phyloP scores from a whole-genome alignment of 257 asterid genomes.

The Solanum neorickii region DNA sequence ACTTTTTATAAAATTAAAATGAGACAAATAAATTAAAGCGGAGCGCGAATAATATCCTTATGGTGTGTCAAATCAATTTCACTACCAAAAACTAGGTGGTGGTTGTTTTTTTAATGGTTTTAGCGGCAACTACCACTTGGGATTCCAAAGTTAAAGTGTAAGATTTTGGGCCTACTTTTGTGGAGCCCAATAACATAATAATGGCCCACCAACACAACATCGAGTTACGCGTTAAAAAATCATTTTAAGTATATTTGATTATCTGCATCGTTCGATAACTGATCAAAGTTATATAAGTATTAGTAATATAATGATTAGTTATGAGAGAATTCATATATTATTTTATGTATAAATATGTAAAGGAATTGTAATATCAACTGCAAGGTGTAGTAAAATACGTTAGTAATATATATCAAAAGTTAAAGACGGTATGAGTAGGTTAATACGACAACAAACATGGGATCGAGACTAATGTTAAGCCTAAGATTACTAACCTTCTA shows the following conservation, averaged over 20 bases:
- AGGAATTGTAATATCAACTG: no score
- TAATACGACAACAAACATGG: no score
- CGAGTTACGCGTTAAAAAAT: not conserved
- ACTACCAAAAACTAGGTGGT: not conserved
- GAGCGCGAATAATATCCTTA: no score
- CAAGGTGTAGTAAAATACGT: not conserved
- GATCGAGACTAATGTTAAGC: no score
- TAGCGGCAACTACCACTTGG: not conserved
- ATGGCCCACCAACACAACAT: not conserved
- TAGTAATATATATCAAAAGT: not conserved
- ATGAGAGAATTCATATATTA: no score
- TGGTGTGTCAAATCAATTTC: not conserved
- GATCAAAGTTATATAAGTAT: no score
- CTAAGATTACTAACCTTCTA: no score
- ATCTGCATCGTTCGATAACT: rapidly evolving
- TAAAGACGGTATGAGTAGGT: no score
- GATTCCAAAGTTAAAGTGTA: not conserved
- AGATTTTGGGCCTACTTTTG: not conserved
- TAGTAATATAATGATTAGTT: no score
- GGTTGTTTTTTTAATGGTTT: not conserved
- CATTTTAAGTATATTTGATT: not conserved
- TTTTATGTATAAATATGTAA: no score
- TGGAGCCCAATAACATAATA: not conserved
- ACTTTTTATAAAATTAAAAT: no score
- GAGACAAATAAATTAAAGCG: no score